Evolutionary conservation across 352 stramenopile species (phyloP).

Genomic region (Pythium brachiatum): DNA sequence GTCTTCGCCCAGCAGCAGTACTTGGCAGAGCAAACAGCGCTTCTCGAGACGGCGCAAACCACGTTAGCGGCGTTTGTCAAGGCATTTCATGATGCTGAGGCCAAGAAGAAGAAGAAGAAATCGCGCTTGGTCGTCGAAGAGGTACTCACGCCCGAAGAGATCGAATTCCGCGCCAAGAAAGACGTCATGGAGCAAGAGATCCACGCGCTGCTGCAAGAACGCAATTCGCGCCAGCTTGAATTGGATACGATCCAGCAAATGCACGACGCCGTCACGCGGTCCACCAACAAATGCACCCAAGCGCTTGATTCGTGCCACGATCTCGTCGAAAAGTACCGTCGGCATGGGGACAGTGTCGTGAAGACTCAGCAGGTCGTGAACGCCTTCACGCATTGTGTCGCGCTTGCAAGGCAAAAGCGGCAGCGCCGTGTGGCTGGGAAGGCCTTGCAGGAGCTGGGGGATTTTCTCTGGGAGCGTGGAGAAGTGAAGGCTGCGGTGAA

Average conservation of each 20-base stretch:
- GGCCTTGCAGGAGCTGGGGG: conserved; percentile 62
- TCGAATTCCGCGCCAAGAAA: conserved; percentile 48
- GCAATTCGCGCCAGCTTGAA: conserved; percentile 10
- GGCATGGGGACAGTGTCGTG: conserved; percentile 12
- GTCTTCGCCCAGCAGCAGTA: conserved; percentile 66
- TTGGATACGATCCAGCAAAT: conserved; percentile 21
- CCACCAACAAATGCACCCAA: conserved; percentile 66
- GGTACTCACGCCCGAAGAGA: conserved; percentile 53
- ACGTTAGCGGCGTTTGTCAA: conserved; percentile 38
- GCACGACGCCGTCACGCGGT: conserved; percentile 22
- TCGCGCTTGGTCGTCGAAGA: conserved; percentile 73
- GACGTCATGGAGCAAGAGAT: conserved; percentile 42
- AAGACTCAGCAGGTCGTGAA: conserved; percentile 33
- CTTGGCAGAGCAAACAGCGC: conserved; percentile 31
- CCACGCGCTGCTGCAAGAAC: conserved; percentile 24
- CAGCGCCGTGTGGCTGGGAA: conserved; percentile 57
- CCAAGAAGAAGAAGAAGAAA: conserved; percentile 86
- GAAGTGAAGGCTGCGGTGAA: conserved; percentile 48
- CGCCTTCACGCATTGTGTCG: conserved; percentile 49
- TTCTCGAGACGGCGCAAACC: conserved; percentile 29
- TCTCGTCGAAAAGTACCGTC: conserved; percentile 44
- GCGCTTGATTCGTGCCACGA: conserved; percentile 47
- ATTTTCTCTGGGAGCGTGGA: conserved; percentile 61
- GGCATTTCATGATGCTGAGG: conserved; percentile 54
- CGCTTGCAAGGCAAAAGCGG: conserved; percentile 60